Percentiles rank a stretch among this genome's conserved stretches.
phyloP scores from a whole-genome alignment of 192 early-diverging fungal species.

The Linnemannia schmuckeri region DNA sequence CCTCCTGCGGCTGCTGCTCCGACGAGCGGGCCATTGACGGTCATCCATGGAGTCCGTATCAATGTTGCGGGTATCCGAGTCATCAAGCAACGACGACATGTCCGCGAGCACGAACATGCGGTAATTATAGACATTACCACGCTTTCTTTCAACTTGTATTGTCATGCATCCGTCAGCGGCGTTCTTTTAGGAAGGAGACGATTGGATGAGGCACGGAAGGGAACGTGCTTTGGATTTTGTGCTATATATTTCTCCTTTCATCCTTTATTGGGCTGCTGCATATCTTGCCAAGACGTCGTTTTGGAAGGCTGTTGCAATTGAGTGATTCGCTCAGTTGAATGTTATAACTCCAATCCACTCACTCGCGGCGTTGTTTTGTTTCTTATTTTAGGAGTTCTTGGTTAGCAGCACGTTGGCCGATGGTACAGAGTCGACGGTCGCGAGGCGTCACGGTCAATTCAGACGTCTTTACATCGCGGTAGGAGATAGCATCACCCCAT shows the following conservation, averaged over 20 bases:
- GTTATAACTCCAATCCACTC: background rate
- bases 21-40: slow-evolving; percentile 13
- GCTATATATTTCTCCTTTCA: background rate
- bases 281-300: background rate
- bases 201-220: background rate
- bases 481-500: background rate
- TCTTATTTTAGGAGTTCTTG: slow-evolving; percentile 57
- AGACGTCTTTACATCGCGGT: slow-evolving; percentile 57
- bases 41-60: slow-evolving; percentile 56
- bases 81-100: slow-evolving; percentile 51
- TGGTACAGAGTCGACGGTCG: slow-evolving; percentile 53
- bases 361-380: background rate
- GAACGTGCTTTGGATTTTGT: background rate
- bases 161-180: background rate
- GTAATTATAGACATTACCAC: slow-evolving; percentile 18
- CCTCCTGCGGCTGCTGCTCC: background rate
- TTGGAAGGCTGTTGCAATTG: background rate
- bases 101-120: slow-evolving; percentile 58
- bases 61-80: slow-evolving; percentile 62
- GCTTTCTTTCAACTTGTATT: background rate
- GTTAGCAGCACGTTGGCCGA: slow-evolving; percentile 42
- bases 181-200: background rate
- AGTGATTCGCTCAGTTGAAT: background rate
- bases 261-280: background rate
- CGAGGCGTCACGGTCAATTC: slow-evolving; percentile 63